Evolutionary conservation across 2,329 filamentous ascomycete species (phyloP), one percentile per base, ranked within the genome.

Genomic region (Lasiodiplodia hormozganensis): DNA sequence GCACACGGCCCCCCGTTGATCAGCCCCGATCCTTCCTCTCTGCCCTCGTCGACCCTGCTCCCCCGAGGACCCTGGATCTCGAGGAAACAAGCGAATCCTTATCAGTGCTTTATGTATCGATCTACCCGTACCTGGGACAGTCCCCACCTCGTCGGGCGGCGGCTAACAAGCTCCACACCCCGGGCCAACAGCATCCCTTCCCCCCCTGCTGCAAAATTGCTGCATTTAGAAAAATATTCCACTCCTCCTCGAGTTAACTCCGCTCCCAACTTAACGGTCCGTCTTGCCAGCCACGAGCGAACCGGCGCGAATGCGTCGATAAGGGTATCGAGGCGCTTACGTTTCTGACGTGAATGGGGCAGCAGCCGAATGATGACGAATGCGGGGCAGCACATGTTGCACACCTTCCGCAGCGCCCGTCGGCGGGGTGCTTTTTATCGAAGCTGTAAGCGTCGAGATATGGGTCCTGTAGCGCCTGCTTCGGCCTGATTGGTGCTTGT

Each of bases 221-320:
- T 65, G 62, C 49, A 31, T 54, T 54, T 18, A 65, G 62, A 36
- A 65, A 65, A 65, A 54, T 65, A 56, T 54, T 65, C 62, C 62
- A 31, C 36, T 16, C 31, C 47, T 38, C 43, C 60, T 51, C 31
- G 43, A 28, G n/a, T 18, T 16, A 21, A 18, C 21, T 36, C 36
- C 21, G 56, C 14, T 28, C 23, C 56, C 36, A 40, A 11, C 54
- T 23, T 28, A 36, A 47, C 43, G 43, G 43, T 31, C 53, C 25
- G 18, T 31, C 43, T 14, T 12, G 16, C 23, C 23, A 34, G 28
- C 18, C 38, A 11, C 28, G 31, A 34, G 31, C 31, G 8, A 34
- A 34, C 31, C 31, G 31, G 31, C 31, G 31, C 31, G 31, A 34
- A 28, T 28, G 7, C 21, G 2, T 51, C 58, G 58, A 49, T 34